These are phyloP conservation scores for Apiosordaria backusii DNA, from an alignment of 495 filamentous ascomycete genomes.

Conservation along the genomic window DNA sequence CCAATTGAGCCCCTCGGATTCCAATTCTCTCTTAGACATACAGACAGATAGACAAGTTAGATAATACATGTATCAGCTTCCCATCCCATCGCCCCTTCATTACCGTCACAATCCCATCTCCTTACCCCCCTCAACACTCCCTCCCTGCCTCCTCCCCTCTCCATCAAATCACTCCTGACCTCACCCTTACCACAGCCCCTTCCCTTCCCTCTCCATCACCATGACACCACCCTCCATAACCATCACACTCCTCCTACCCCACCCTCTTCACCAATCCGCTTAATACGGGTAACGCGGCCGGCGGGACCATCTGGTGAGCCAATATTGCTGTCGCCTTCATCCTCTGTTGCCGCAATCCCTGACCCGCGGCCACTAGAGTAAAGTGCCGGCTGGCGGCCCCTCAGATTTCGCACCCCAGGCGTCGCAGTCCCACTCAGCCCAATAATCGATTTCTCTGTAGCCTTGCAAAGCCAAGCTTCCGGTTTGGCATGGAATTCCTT, in stretches of 20 bases:
- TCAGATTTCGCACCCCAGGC: too few relatives aligned
- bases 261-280: background rate
- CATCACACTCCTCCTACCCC: conserved; percentile 1
- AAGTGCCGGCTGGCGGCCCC: too few relatives aligned
- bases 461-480: too few relatives aligned
- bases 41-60: conserved; percentile 2
- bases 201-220: conserved; percentile 2
- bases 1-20: too few relatives aligned
- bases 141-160: background rate
- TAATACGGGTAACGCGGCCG: background rate
- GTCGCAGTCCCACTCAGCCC: too few relatives aligned
- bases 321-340: too few relatives aligned
- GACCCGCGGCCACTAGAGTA: too few relatives aligned
- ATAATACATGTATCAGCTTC: conserved; percentile 1
- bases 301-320: conserved; percentile 3
- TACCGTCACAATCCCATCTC: conserved; percentile 1
- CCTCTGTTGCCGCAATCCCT: too few relatives aligned
- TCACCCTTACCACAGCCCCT: conserved; percentile 1
- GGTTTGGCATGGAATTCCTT: too few relatives aligned
- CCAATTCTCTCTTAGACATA: background rate
- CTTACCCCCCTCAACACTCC: background rate
- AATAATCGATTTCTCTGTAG: too few relatives aligned
- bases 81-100: conserved; percentile 1
- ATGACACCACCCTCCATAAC: background rate
- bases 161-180: conserved; percentile 2